phyloP scores from a whole-genome alignment of 176 grass and related monocot species.

The Oryza longistaminata region DNA sequence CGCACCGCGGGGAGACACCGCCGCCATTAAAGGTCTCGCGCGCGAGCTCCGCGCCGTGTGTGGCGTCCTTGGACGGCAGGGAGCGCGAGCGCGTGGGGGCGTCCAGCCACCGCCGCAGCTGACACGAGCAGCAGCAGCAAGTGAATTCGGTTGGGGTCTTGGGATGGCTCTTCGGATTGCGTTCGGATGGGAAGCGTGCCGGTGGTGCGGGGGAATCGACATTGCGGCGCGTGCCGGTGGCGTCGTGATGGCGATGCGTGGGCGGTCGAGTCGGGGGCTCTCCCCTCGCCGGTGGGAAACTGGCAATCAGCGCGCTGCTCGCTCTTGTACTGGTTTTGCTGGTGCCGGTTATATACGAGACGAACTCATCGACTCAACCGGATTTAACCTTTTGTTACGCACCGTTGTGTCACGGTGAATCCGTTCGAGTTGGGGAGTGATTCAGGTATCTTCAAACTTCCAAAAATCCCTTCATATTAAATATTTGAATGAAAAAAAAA shows the following conservation, averaged over 20 bases:
- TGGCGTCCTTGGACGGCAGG: slow-evolving; percentile 3
- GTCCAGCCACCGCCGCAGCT: slow-evolving; percentile 34
- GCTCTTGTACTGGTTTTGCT: background rate
- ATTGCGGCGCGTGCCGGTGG: slow-evolving; percentile 35
- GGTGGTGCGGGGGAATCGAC: slow-evolving; percentile 18
- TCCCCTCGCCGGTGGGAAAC: slow-evolving; percentile 23
- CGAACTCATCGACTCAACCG: background rate
- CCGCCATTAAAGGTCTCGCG: slow-evolving; percentile 30
- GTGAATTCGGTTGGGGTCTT: background rate
- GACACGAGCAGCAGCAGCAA: background rate
- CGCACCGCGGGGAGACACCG: background rate
- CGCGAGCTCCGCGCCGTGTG: slow-evolving; percentile 1
- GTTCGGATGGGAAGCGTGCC: background rate
- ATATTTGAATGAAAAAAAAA: no score
- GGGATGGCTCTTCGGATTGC: slow-evolving; percentile 12
- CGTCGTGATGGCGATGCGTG: slow-evolving; percentile 35
- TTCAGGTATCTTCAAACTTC: no score
- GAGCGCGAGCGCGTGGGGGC: no score
- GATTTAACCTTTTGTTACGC: background rate
- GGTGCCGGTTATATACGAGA: background rate
- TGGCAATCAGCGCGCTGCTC: background rate
- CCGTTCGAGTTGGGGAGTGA: background rate
- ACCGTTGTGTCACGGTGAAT: background rate
- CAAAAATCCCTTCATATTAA: no score
- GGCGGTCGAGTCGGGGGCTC: background rate